Percentiles rank a stretch among this genome's conserved stretches.
These are phyloP conservation scores for Alternaria viburni DNA, from an alignment of 2,329 filamentous ascomycete species.

Conservation along the genomic window DNA sequence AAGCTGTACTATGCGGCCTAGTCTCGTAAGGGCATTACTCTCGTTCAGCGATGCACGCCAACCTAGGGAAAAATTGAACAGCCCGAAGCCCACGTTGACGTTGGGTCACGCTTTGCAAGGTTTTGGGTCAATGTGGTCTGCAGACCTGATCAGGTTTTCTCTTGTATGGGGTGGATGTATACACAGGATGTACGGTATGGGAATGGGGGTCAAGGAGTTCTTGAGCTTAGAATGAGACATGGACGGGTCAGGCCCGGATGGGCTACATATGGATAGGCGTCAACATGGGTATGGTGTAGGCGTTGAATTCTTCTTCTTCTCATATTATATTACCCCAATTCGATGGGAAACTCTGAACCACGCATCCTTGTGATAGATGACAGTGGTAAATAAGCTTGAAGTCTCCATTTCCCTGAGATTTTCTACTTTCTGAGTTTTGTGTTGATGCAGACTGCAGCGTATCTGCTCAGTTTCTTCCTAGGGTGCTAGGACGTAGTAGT, in stretches of 20 bases:
- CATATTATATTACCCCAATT: not conserved
- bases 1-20: slow-evolving; percentile 60
- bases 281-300: not conserved
- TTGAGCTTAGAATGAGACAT: not conserved
- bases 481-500: not conserved
- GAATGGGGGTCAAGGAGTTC: not conserved
- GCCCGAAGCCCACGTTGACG: too few species aligned
- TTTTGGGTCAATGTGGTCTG: too few species aligned
- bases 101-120: too few species aligned
- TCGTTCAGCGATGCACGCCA: not conserved
- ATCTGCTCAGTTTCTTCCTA: not conserved
- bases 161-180: not conserved
- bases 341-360: not conserved
- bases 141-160: not conserved
- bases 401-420: not conserved
- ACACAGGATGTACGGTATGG: not conserved
- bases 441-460: not conserved
- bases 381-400: not conserved
- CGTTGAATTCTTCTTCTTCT: not conserved
- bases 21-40: not conserved
- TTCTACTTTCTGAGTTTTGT: not conserved
- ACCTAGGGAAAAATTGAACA: too few species aligned
- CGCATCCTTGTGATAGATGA: not conserved
- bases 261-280: not conserved
- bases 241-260: not conserved